Conservation (phyloP, 2,329 filamentous ascomycete species). For the Lachnellula subtilissima region DNA sequence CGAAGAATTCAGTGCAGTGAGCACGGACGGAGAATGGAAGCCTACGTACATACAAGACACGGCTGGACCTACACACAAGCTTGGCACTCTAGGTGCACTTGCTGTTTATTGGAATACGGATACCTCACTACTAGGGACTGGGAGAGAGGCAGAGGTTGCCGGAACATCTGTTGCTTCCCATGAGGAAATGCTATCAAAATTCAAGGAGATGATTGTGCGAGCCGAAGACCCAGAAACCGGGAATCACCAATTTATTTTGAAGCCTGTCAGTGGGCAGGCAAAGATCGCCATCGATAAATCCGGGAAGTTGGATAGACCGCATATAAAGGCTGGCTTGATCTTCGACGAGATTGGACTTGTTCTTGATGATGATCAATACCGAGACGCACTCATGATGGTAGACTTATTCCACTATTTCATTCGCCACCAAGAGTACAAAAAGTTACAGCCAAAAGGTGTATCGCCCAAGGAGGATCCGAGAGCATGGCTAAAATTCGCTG, state of each 20-base stretch:
- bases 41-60: conserved; percentile 94
- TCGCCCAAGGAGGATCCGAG: conserved; percentile 82
- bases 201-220: conserved; percentile 75
- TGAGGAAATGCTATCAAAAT: conserved; percentile 69
- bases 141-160: conserved; percentile 62
- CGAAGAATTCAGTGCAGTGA: conserved; percentile 94
- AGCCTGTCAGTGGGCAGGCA: conserved; percentile 90
- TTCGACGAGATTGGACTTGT: conserved; percentile 98
- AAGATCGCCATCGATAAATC: conserved; percentile 95
- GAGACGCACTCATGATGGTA: conserved; percentile 95
- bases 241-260: conserved; percentile 86
- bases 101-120: conserved; percentile 99
- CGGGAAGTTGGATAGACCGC: conserved; percentile 70
- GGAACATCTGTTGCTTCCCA: conserved; percentile 61
- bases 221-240: conserved; percentile 51
- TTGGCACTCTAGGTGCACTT: conserved; percentile 82
- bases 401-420: conserved; percentile 99
- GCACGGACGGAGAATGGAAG: conserved; percentile 90
- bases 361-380: conserved; percentile 96
- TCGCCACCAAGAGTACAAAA: conserved; percentile 95
- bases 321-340: conserved; percentile 82
- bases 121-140: conserved; percentile 73
- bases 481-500: conserved; percentile 91
- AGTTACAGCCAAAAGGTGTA: conserved; percentile 75
- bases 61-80: conserved; percentile 79